phyloP scores from a whole-genome alignment of 169 alveolate genomes.

The Cryptosporidium bovis region DNA sequence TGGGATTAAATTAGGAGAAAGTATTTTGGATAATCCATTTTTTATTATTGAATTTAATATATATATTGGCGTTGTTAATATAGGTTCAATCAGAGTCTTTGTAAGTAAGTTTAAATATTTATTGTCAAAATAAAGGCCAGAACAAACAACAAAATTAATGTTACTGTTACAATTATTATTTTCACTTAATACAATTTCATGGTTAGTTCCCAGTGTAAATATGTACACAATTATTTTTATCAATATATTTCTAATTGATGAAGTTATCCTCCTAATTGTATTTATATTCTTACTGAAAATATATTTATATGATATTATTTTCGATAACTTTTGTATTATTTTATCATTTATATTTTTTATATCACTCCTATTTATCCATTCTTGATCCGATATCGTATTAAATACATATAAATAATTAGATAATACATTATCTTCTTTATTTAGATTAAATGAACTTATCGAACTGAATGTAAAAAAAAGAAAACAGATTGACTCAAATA shows the following conservation, averaged over 20 bases:
- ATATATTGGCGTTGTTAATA: slow-evolving; percentile 10
- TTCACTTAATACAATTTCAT: slow-evolving; percentile 16
- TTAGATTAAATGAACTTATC: not conserved
- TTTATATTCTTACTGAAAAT: slow-evolving; percentile 2
- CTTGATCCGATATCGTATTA: slow-evolving; percentile 34
- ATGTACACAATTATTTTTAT: slow-evolving; percentile 5
- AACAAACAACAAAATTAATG: not conserved
- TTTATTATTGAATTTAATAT: slow-evolving; percentile 13
- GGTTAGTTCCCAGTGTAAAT: slow-evolving; percentile 25
- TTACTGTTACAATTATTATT: not conserved
- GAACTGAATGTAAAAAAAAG: not conserved
- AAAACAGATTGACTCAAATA: slow-evolving; percentile 20
- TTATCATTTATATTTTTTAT: slow-evolving; percentile 5
- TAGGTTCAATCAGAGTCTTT: slow-evolving; percentile 34
- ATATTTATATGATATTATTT: not conserved
- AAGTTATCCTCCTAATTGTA: slow-evolving; percentile 6
- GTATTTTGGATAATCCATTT: not conserved
- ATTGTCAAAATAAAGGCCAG: slow-evolving; percentile 26
- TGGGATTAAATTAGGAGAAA: slow-evolving; percentile 43
- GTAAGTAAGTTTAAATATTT: not conserved
- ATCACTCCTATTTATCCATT: slow-evolving; percentile 28
- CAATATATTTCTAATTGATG: slow-evolving; percentile 15
- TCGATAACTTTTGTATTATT: not conserved
- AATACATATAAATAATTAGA: slow-evolving; percentile 7
- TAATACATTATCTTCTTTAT: slow-evolving; percentile 1